Evolutionary conservation across 139 green algal genomes (phyloP).

Genomic region (Trebouxia sp.): DNA sequence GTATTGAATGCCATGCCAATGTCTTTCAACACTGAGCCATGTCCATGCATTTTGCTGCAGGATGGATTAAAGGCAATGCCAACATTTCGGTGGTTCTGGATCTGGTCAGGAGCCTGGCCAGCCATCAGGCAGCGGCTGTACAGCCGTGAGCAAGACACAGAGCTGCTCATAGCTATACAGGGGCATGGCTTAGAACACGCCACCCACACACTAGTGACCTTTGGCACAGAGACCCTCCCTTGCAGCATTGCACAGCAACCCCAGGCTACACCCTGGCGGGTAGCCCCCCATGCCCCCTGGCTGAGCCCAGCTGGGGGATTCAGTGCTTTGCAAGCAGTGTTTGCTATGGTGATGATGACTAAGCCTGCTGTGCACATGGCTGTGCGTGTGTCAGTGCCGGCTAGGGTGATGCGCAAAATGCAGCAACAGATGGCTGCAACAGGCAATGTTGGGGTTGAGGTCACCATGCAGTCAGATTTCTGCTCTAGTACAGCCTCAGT

Average conservation of each 20-base stretch:
- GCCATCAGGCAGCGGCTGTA: background rate
- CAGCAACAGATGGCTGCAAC: background rate
- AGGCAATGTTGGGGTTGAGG: background rate
- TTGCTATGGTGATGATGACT: background rate
- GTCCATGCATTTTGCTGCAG: background rate
- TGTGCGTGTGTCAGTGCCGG: background rate
- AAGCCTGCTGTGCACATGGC: background rate
- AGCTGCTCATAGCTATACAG: background rate
- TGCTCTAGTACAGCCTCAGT: background rate
- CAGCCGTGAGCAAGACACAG: background rate
- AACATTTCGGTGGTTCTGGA: slow-evolving; percentile 13
- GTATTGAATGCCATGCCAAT: background rate
- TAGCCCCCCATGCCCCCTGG: background rate
- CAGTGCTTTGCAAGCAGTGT: background rate
- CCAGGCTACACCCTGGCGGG: too few relatives aligned
- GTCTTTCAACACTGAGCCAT: too few relatives aligned
- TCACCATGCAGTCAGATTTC: slow-evolving; percentile 3
- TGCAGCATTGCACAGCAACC: background rate
- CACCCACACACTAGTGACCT: background rate
- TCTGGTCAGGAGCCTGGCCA: slow-evolving; percentile 1
- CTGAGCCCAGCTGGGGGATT: background rate
- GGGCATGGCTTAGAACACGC: background rate
- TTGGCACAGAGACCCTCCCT: background rate
- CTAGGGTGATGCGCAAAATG: background rate
- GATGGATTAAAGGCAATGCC: background rate